Evolutionary conservation across 441 rosid species (phyloP), one percentile per base, ranked within the genome.

Genomic region (Lepidium campestre): DNA sequence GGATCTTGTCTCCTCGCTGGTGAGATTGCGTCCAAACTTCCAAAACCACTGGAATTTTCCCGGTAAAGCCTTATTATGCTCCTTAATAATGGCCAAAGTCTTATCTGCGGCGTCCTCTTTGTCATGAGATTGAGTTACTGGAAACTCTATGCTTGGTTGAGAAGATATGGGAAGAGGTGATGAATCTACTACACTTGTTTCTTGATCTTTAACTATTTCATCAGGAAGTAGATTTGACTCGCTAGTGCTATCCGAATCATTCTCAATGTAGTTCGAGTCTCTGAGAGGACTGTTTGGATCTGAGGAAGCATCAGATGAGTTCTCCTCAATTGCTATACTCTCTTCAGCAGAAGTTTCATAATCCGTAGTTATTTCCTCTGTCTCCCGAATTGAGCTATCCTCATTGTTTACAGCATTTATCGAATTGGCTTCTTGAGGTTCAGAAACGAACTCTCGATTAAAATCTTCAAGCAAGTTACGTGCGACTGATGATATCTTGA

Each of bases 31-130:
- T 46, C 96, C 90, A 32, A 93, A 82, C 80, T 85, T 94, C 97
- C 92, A 85, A 58, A 94, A 58, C 99, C 99, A 94, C 61, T 84
- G 99, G 78, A 94, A 83, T 64, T 84, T 94, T 50, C 97, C 89
- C 0, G 81, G 83, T 65, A 72, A 79, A 63, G 53, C 76, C 75
- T 81, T 75, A 20, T 78, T 86, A 66, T 79, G 78, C 71, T 85
- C 96, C 82, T 81, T 86, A 8, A 20, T 17, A 23, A 29, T 53
- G 23, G 75, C 69, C 61, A 32, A 67, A 12, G 72, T 22, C 47
- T 73, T 80, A 50, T 62, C 89, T 14, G 70, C 10, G 3, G 73
- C 37, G 25, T 78, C 75, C 31, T 75, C 78, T 49, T 49, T 17
- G 13, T 49, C 55, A 23, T n/a, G 14, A 27, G 55, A 25, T 20